Base-by-base conservation (phyloP, 139 green algal genomes). In the Micractinium sp. region DNA sequence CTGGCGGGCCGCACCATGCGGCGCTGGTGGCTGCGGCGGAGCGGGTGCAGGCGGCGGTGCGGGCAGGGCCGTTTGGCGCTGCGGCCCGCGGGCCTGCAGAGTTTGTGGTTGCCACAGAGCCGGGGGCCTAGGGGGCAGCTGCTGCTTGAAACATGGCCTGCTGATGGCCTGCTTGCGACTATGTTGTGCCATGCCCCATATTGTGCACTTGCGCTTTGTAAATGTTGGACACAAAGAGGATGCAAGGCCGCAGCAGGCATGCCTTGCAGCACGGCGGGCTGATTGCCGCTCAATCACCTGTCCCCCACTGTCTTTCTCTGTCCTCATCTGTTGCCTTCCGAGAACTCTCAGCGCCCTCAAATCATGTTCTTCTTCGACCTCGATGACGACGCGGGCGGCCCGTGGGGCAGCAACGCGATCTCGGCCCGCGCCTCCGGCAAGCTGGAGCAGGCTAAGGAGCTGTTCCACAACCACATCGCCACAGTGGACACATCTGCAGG, bases 21-120 rank as follows among this genome's bases (percentile, higher is more conserved):
- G 63, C 41, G 27, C 83, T 87, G 83, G 36, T 47, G 67, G 83
- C 63, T 2, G 83, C 83, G 67, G 83, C 83, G 39, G 27, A 80
- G 38, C 36, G 67, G 3, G 83, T 87, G 83, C 36, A 80, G 83
- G 83, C 66, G 66, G 83, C 83, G 25, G 83, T 39, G 29, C 27
- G 83, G 36, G 66, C 38, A 25, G 83, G 83, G 15, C 83, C 83
- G 1, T 87, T 81, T 60, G 83, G 83, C 18, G 67, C 38, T 14
- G 66, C 33, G 2, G 67, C 66, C 0, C 47, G 47, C 47, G 83
- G 83, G 23, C 36, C 66, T 12, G 19, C 27, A 19, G 83, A 87
- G 83, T 67, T 39, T 14, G 35, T 66, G 31, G 83, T 87, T 18
- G 83, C 83, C 66, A 87, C 83, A 13, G 35, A 67, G 83, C 66